Percentiles rank a stretch among this genome's conserved stretches.
Evolutionary conservation across 305 asterid genomes (phyloP).

Genomic region (Salvia sclarea): DNA sequence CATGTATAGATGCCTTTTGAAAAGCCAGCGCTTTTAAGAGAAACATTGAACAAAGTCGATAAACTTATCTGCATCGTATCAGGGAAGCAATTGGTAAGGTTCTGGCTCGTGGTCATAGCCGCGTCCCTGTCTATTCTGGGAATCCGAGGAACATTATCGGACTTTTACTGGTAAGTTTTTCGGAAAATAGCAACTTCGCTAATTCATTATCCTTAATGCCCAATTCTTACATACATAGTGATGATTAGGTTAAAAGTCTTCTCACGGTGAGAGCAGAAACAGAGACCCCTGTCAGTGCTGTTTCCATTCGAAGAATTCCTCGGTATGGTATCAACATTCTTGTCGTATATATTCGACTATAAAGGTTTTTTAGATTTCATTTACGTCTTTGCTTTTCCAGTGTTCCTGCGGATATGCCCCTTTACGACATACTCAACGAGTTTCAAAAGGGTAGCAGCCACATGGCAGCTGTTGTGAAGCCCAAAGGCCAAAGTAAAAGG

Average conservation of each 20-base stretch:
- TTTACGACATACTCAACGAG: constrained; percentile 91
- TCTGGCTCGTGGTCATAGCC: constrained; percentile 95
- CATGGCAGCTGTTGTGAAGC: constrained; percentile 96
- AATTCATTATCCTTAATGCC: not conserved
- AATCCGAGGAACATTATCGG: constrained; percentile 85
- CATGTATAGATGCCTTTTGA: no score
- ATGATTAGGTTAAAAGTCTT: constrained; percentile 55
- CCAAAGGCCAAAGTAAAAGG: constrained; percentile 53
- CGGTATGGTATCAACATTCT: constrained; percentile 46
- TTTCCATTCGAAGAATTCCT: constrained; percentile 92
- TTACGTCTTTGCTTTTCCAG: constrained; percentile 40
- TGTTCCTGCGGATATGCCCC: constrained; percentile 97
- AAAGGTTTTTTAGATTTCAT: constrained; percentile 16
- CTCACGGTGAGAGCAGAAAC: constrained; percentile 93
- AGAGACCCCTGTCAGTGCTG: constrained; percentile 95
- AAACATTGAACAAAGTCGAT: not conserved
- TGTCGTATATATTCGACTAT: not conserved
- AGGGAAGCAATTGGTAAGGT: constrained; percentile 99
- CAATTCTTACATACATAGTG: not conserved
- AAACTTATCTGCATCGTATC: constrained; percentile 23
- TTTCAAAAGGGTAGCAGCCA: constrained; percentile 98
- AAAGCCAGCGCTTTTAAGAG: not conserved
- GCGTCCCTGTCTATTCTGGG: constrained; percentile 93
- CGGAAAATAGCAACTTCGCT: not conserved
- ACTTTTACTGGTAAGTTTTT: constrained; percentile 71